Evolutionary conservation across 2,329 filamentous ascomycete genomes (phyloP), one percentile per base, ranked within the genome.

Genomic region (Fusarium cyanostomum): DNA sequence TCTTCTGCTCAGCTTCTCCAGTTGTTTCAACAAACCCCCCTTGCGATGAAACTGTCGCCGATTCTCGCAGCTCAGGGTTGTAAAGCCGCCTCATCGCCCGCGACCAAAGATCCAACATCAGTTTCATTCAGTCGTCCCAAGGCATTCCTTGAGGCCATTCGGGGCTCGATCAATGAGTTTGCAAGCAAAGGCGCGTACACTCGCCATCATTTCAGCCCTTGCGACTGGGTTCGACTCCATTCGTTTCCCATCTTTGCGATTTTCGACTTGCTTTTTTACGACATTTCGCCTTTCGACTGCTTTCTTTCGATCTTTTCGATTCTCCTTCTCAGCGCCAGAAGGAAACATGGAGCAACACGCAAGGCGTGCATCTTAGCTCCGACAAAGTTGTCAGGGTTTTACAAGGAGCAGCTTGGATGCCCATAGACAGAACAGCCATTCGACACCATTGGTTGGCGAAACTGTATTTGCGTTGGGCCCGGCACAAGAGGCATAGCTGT

Each of bases 391-490:
- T 33, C 9, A 28, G 35, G 11, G 45, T 56, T 45, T 21, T 26
- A 37, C 18, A 42, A 43, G 46, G 34, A 57, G 15, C 16, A 33
- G 37, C 30, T 58, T 51, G 31, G 34, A 42, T 34, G 45, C 28
- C 52, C 52, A 28, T 38, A 58, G 53, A 59, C 48, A 41, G 43
- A 49, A 45, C 44, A 52, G 33, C 45, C 51, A 39, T 49, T 59
- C 52, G 31, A 31, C 42, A 45, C 37, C 37, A 31, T 37, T 34
- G 41, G 52, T 58, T 52, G 46, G 26, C n/a, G 30, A 58, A 42
- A 52, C 56, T 58, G 53, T 45, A 37, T 57, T 51, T 52, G 46
- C 31, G 42, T 39, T 64, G 44, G 44, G 60, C 33, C 13, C 26
- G 21, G 35, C 39, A 42, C 16, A 39, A 18, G 38, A 48, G 59